phyloP scores from a whole-genome alignment of 345 rosid genomes.

The Brassica cretica region DNA sequence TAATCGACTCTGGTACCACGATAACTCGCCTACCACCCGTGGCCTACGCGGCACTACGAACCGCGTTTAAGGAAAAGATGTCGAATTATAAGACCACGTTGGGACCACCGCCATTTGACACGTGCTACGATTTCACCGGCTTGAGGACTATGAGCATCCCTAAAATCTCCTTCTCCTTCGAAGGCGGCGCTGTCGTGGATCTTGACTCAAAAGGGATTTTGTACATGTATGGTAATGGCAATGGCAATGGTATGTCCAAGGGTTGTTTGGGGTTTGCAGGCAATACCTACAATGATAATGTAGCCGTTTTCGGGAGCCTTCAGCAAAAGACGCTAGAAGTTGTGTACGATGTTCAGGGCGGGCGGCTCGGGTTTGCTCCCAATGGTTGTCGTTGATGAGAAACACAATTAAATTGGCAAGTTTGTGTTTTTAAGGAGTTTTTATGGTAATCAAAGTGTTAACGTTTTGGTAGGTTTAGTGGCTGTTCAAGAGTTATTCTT shows the following conservation, averaged over 20 bases:
- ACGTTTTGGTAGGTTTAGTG: too few species aligned
- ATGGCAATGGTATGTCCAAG: slow-evolving; percentile 46
- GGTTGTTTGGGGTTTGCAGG: slow-evolving; percentile 82
- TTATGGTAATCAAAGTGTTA: too few species aligned
- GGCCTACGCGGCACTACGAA: slow-evolving; percentile 54
- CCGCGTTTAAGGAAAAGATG: slow-evolving; percentile 57
- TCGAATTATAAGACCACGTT: slow-evolving; percentile 44
- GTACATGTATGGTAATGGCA: slow-evolving; percentile 36
- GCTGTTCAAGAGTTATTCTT: too few species aligned
- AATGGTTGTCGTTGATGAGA: slow-evolving; percentile 50
- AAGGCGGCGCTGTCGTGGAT: slow-evolving; percentile 47
- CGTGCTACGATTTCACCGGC: slow-evolving; percentile 67
- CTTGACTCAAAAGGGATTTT: slow-evolving; percentile 51
- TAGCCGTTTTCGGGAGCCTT: slow-evolving; percentile 62
- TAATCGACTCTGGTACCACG: slow-evolving; percentile 91
- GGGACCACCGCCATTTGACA: slow-evolving; percentile 52
- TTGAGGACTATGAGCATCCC: slow-evolving; percentile 45
- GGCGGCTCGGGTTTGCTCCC: slow-evolving; percentile 65
- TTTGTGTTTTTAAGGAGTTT: not conserved
- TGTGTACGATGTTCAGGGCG: slow-evolving; percentile 61
- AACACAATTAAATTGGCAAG: not conserved
- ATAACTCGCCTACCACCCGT: slow-evolving; percentile 70
- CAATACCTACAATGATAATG: slow-evolving; percentile 50
- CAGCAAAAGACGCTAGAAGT: slow-evolving; percentile 75
- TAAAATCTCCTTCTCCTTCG: slow-evolving; percentile 49